Evolutionary conservation across 2,329 filamentous ascomycete genomes (phyloP).

Genomic region (Paracamarosporium sp.): DNA sequence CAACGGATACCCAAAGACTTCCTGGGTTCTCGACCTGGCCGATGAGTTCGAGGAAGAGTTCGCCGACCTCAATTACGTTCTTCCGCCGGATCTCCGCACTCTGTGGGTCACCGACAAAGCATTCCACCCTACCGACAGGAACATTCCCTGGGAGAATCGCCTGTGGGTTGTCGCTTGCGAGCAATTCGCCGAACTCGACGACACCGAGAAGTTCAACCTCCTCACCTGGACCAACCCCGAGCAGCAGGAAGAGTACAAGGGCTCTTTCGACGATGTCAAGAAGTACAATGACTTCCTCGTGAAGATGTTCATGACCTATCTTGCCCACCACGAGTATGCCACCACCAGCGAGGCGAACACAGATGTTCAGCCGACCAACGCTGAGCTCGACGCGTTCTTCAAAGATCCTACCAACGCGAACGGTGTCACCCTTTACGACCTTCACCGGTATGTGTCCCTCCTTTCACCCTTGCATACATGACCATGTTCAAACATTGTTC

Average conservation of each 20-base stretch:
- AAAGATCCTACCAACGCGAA: background rate
- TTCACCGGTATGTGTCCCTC: too few relatives aligned
- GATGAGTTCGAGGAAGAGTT: background rate
- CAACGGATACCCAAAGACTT: background rate
- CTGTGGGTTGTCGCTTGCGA: slow-evolving; percentile 1
- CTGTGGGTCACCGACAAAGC: background rate
- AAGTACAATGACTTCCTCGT: slow-evolving; percentile 1
- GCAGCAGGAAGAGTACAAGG: background rate
- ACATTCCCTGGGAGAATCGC: background rate
- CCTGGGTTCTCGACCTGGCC: background rate
- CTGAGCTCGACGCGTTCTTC: slow-evolving; percentile 4
- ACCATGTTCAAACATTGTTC: too few relatives aligned
- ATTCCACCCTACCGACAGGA: background rate
- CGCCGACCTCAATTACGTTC: background rate
- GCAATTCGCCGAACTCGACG: background rate
- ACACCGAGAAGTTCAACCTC: background rate
- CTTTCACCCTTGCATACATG: too few relatives aligned
- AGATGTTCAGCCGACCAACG: background rate
- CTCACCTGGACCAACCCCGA: background rate
- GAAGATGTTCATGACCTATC: background rate
- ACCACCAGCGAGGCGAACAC: background rate
- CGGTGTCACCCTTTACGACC: background rate
- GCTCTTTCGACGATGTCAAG: background rate
- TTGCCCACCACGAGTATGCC: background rate
- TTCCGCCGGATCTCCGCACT: slow-evolving; percentile 1